Evolutionary conservation across 2,329 filamentous ascomycete genomes (phyloP), one percentile per base, ranked within the genome.

Genomic region (Pezizomycotina sp.): DNA sequence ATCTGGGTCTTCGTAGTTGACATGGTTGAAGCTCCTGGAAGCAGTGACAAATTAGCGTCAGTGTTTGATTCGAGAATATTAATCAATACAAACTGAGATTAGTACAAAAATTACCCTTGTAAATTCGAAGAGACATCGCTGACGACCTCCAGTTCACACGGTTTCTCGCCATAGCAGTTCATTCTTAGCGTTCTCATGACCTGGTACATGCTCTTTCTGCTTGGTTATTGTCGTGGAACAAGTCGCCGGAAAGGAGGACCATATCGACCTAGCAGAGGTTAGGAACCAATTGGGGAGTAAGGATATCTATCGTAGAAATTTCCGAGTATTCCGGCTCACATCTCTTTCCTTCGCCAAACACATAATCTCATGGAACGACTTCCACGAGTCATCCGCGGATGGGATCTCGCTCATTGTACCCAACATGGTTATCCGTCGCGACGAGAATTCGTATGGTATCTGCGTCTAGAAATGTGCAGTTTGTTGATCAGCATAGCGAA

Each of bases 331-430:
- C 6, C 12, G 14, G 35, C 59, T 27, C 56, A 69, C 89, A 61
- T 98, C 89, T 54, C 77, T 68, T 21, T 75, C 72, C 53, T 77
- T 80, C 13, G 86, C 89, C 26, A 95, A 61, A 47, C 74, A 77
- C 77, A 98, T 82, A 44, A 93, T 73, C 58, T 98, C 89, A 56
- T 98, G 78, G 60, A 98, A 98, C 3, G 77, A 82, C 55, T 74
- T 77, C 84, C 86, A 95, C 59, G 83, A 93, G 57, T 98, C 89
- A 56, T 95, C 81, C 86, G n/a, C 89, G 81, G 43, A 89, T 79
- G 1, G 81, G 71, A 57, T 98, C 84, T 51, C 84, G 75, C 60
- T 98, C 89, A 54, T 82, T 80, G 59, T 83, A 95, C 34, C 89
- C 89, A 43, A 98, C 89, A 77, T 98, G 89, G 50, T 91, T 95